These are phyloP conservation scores for Metschnikowia reukaufii DNA, from an alignment of 805 yeast genomes.

Conservation along the genomic window DNA sequence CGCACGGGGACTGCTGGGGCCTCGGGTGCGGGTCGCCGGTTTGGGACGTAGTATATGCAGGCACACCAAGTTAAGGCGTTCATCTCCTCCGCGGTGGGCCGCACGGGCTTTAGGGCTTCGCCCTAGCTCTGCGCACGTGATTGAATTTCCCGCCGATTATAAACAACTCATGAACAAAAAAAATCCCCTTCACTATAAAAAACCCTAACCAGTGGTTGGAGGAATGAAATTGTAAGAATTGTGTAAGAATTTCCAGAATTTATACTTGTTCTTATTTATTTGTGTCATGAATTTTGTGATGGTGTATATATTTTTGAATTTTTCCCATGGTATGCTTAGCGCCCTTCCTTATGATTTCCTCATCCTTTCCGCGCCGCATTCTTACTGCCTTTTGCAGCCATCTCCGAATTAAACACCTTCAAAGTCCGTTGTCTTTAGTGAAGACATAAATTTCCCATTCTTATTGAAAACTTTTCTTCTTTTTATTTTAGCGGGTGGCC, in stretches of 20 bases:
- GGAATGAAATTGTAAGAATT: too few species aligned
- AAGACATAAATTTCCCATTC: background rate
- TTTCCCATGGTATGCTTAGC: background rate
- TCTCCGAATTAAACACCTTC: too few species aligned
- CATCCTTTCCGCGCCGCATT: background rate
- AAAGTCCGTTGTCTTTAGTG: too few species aligned
- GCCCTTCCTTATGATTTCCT: background rate
- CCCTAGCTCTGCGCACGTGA: constrained; percentile 20
- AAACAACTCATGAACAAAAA: background rate
- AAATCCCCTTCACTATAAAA: background rate
- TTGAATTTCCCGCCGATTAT: background rate
- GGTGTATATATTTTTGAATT: background rate
- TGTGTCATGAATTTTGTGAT: too few species aligned
- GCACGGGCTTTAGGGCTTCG: constrained; percentile 6
- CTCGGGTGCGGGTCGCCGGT: constrained; percentile 9
- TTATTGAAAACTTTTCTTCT: background rate
- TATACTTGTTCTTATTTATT: too few species aligned
- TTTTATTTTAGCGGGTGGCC: constrained; percentile 27
- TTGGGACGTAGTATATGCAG: constrained; percentile 5
- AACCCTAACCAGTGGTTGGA: too few species aligned
- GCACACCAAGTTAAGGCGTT: background rate
- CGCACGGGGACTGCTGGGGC: constrained; percentile 7
- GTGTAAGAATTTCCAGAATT: too few species aligned
- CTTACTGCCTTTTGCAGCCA: background rate
- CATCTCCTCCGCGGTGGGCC: background rate